These are phyloP conservation scores for Ogataea populi-albae DNA, from an alignment of 805 yeast genomes.

Conservation along the genomic window DNA sequence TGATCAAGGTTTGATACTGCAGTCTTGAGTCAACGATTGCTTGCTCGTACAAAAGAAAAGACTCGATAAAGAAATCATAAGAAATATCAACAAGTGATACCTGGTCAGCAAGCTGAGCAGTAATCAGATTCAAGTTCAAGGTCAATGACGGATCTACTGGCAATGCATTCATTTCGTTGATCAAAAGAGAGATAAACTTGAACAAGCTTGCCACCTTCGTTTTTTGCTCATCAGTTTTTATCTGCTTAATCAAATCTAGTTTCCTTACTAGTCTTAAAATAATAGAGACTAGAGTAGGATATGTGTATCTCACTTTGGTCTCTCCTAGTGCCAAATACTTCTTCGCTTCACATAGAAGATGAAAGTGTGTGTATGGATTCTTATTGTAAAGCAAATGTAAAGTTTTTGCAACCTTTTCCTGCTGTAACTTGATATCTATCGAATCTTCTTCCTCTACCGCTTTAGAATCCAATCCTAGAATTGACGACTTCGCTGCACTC, in stretches of 20 bases:
- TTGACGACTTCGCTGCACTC: slow-evolving; percentile 11
- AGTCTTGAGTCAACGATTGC: slow-evolving; percentile 45
- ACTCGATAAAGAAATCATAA: slow-evolving; percentile 85
- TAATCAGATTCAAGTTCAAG: slow-evolving; percentile 54
- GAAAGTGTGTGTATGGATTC: slow-evolving; percentile 45
- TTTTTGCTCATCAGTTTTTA: slow-evolving; percentile 23
- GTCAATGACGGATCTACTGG: slow-evolving; percentile 29
- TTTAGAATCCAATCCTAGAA: slow-evolving; percentile 28
- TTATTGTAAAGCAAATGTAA: slow-evolving; percentile 58
- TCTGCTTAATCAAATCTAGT: slow-evolving; percentile 30
- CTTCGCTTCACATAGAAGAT: slow-evolving; percentile 43
- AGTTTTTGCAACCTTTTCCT: slow-evolving; percentile 65
- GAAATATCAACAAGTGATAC: slow-evolving; percentile 65
- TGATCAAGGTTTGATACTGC: slow-evolving; percentile 47
- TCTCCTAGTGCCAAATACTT: slow-evolving; percentile 54
- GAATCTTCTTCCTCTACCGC: slow-evolving; percentile 28
- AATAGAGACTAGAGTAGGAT: slow-evolving; percentile 69
- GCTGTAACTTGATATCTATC: slow-evolving; percentile 41
- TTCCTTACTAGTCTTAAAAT: slow-evolving; percentile 59
- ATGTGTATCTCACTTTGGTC: slow-evolving; percentile 58
- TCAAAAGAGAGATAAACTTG: slow-evolving; percentile 67
- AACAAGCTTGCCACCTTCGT: slow-evolving; percentile 41
- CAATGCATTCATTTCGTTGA: slow-evolving; percentile 60
- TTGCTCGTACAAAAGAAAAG: slow-evolving; percentile 81
- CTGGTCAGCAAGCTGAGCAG: slow-evolving; percentile 81